These are phyloP conservation scores for Simmondsia chinensis DNA, from an alignment of 148 eudicot species.

Conservation along the genomic window DNA sequence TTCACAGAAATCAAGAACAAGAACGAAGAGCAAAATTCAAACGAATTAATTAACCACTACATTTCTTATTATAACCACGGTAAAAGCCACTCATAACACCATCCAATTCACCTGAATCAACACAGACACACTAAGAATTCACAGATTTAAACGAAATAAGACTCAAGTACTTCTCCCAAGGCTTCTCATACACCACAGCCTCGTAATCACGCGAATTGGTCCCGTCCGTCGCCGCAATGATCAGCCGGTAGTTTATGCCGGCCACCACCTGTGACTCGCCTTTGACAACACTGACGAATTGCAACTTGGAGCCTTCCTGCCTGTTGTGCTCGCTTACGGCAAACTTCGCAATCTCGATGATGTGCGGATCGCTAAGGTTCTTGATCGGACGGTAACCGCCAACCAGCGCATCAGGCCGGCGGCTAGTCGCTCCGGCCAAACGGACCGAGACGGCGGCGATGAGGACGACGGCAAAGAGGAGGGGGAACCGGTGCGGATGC, in stretches of 20 bases:
- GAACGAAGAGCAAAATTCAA: neutral
- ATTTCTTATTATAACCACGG: too few relatives aligned
- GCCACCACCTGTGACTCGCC: conserved; percentile 44
- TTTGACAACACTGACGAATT: conserved; percentile 8
- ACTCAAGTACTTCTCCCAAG: conserved; percentile 21
- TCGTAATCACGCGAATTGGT: conserved; percentile 4
- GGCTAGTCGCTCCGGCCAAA: conserved; percentile 1
- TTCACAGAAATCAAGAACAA: too few relatives aligned
- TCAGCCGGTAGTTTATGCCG: conserved; percentile 35
- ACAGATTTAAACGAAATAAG: conserved; percentile 25
- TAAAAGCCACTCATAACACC: too few relatives aligned
- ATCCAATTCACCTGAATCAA: too few relatives aligned
- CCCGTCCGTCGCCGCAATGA: conserved; percentile 29
- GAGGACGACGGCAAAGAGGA: neutral
- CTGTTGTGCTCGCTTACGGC: conserved; percentile 38
- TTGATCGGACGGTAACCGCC: conserved; percentile 27
- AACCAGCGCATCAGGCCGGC: neutral
- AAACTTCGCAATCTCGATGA: conserved; percentile 33
- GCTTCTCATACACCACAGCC: conserved; percentile 37
- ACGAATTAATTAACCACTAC: too few relatives aligned
- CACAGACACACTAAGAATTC: conserved; percentile 3
- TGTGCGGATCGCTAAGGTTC: conserved; percentile 23
- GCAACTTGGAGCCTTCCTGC: conserved; percentile 5
- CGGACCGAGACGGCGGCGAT: neutral
- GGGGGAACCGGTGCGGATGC: neutral